Percentiles rank a stretch among this genome's conserved stretches.
Conservation (phyloP, 257 asterid genomes). For the Plantago elongata region DNA sequence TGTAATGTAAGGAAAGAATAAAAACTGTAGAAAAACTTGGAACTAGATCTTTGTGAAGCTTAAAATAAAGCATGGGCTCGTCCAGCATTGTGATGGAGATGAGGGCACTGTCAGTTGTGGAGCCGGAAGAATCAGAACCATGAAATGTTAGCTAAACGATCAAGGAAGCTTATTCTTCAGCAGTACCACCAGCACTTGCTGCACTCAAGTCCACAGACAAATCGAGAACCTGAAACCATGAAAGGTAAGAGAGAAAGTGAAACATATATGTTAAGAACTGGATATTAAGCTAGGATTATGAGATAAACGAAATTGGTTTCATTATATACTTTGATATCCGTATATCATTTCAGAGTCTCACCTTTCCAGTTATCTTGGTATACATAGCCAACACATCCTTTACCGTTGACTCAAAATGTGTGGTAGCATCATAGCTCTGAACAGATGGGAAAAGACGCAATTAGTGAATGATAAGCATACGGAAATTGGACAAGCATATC, state of each 20-base stretch:
- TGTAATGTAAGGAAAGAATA: not conserved
- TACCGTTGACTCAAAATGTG: slow-evolving; percentile 89
- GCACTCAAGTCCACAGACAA: slow-evolving; percentile 90
- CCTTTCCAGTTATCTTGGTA: slow-evolving; percentile 87
- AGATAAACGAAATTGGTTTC: not conserved
- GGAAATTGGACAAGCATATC: not conserved
- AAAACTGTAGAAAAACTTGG: not conserved
- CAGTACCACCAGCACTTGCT: slow-evolving; percentile 71
- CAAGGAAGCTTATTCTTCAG: slow-evolving; percentile 42
- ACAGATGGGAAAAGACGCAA: slow-evolving; percentile 5
- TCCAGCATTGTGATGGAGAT: not conserved
- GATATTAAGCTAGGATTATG: not conserved
- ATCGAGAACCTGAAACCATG: slow-evolving; percentile 55
- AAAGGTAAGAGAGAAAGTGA: not conserved
- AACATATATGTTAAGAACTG: not conserved
- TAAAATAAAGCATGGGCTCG: not conserved
- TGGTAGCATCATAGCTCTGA: slow-evolving; percentile 81
- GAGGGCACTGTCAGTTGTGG: not conserved
- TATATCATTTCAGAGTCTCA: slow-evolving; percentile 15
- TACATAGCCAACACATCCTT: slow-evolving; percentile 69
- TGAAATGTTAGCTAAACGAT: not conserved
- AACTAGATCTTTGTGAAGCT: not conserved
- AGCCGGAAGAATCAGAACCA: not conserved
- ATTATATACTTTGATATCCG: not conserved
- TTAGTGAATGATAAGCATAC: not conserved